Evolutionary conservation across 2,329 filamentous ascomycete genomes (phyloP), one percentile per base, ranked within the genome.

Genomic region (Periconia digitata): DNA sequence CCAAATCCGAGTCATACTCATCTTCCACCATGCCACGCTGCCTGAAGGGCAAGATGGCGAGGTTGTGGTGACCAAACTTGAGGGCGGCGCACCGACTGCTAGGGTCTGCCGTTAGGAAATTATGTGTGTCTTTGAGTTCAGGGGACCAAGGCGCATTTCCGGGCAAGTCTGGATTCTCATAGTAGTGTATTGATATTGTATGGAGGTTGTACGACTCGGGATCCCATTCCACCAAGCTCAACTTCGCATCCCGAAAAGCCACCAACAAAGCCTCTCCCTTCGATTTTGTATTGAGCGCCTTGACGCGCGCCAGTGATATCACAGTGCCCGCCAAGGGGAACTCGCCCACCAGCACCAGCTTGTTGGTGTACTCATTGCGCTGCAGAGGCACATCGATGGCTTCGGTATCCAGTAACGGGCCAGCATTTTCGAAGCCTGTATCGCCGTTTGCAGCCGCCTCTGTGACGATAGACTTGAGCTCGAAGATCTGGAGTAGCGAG

Each of bases 131-230:
- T 67, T 83, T 84, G 63, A 95, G 75, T 46, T 87, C 82, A 44
- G 87, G 81, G 43, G 87, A 85, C 87, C 91, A 96, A 0, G 92
- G 92, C 54, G 84, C 87, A 59, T 64, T 62, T 44, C 87, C 85
- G 57, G 87, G 84, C 53, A 92, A 78, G 67, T 96, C 92, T 66
- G 96, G 92, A 69, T 94, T 89, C 72, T 99, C 94, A 74, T 97
- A 99, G 78, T 92, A 97, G 76, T 99, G 94, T 63, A 99, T 92
- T 43, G 92, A 97, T 54, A 94, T 84, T 44, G 92, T 97, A 60
- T 87, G 85, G 60, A 97, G 85, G 43, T 83, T 83, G 71, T 89
- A 81, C 58, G 84, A 85, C 67, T 87, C 84, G 8, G 90, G 85
- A 68, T 97, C 90, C 94, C 94, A 99, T 75, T 96, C 90, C 47